Evolutionary conservation across 2,329 filamentous ascomycete species (phyloP), one percentile per base, ranked within the genome.

Genomic region (Ophiostoma ips): DNA sequence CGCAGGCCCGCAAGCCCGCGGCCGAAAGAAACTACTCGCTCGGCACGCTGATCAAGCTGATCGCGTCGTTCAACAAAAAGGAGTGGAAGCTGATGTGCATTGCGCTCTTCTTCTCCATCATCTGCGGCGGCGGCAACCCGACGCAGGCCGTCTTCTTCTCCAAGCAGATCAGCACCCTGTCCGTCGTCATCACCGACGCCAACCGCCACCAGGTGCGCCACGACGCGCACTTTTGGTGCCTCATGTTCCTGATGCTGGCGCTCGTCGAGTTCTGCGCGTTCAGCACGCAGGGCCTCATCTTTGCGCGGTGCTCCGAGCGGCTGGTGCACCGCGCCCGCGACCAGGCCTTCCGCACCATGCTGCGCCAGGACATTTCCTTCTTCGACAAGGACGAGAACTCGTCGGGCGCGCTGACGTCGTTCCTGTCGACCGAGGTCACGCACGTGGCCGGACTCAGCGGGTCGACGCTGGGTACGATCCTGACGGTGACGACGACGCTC

Each of bases 301-400:
- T 96, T 58, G 89, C 87, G 16, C 81, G 80, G 59, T 89, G 86
- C 67, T 92, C 87, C n/a, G 87, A 94, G 68, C 76, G 80, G 37
- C 75, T 96, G 21, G 77, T 95, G 50, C 85, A 87, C 62, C 81
- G 87, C 18, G 87, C 90, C 1, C 79, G 92, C 58, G 81, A 92
- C 63, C 73, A 72, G 51, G 84, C 88, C 7, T 95, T 98, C 71
- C 76, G 89, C 31, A 75, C 83, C 21, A 87, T 96, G 70, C 77
- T 96, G 48, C 84, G 89, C 56, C 90, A 96, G 65, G 92, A 96
- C 55, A 89, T 96, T 52, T 71, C 80, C 28, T 96, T 89, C 65
- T 98, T 95, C 58, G 92, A 96, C 64, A 75, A 73, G 41, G 86
- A 94, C 55, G 84, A 92, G 63, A 94, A 96, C 63, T 88, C 84